phyloP scores from a whole-genome alignment of 2,329 filamentous ascomycete species.

The Fusarium oxysporum region DNA sequence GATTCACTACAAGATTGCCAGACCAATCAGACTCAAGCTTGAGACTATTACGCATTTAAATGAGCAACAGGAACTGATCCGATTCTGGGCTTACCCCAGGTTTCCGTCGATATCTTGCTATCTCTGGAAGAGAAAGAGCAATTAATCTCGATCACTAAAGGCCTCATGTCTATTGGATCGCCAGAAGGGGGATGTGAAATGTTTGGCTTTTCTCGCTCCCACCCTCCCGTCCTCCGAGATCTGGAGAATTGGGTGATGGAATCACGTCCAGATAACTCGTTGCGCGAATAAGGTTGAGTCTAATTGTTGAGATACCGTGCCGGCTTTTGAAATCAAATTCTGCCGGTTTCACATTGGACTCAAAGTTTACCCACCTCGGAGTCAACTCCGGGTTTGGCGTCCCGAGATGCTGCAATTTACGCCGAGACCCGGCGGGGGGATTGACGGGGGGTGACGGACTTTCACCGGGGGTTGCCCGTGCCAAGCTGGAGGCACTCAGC shows the following conservation, averaged over 20 bases:
- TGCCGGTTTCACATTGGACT: conserved; percentile 34
- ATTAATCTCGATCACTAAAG: conserved; percentile 44
- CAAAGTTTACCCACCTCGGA: conserved; percentile 13
- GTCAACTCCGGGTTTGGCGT: conserved; percentile 16
- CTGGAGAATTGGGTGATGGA: conserved; percentile 39
- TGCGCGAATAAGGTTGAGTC: conserved; percentile 38
- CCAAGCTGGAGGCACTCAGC: conserved; percentile 15
- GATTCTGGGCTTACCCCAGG: conserved; percentile 39
- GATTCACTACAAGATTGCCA: conserved; percentile 7
- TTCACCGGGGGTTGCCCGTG: conserved; percentile 28
- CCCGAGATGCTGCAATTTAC: conserved; percentile 26
- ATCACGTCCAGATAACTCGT: conserved; percentile 37
- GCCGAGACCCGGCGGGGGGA: conserved; percentile 32
- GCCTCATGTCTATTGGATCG: conserved; percentile 38
- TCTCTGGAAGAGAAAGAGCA: conserved; percentile 25
- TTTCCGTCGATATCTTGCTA: conserved; percentile 44
- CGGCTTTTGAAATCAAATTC: conserved; percentile 38
- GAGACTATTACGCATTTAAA: conserved; percentile 37
- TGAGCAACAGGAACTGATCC: conserved; percentile 41
- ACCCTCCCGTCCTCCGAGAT: conserved; percentile 28
- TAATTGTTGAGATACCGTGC: conserved; percentile 25
- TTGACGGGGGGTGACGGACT: conserved; percentile 32
- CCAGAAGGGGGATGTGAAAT: conserved; percentile 29
- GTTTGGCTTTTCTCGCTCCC: conserved; percentile 15
- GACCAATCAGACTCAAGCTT: conserved; percentile 26